Evolutionary conservation across 2,329 filamentous ascomycete genomes (phyloP).

Genomic region (Madurella mycetomatis): DNA sequence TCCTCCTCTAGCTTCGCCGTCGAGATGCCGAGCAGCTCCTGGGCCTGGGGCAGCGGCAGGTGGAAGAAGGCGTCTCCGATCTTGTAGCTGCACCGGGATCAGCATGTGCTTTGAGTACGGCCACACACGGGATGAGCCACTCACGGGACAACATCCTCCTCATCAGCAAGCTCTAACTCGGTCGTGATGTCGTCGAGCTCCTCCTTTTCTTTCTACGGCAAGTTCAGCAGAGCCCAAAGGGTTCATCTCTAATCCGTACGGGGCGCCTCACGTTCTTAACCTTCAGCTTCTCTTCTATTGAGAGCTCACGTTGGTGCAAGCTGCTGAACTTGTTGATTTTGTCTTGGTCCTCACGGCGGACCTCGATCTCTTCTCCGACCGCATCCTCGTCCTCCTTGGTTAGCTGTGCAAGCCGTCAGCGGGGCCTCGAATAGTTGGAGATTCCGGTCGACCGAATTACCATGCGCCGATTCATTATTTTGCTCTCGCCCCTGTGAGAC

Average conservation of each 20-base stretch:
- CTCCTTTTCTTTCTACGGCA: constrained; percentile 87
- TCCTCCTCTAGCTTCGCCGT: constrained; percentile 72
- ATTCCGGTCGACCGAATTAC: background rate
- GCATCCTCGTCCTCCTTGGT: constrained; percentile 87
- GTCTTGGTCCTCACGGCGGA: constrained; percentile 94
- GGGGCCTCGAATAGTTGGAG: background rate
- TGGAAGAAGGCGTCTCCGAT: constrained; percentile 95
- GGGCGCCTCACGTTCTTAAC: constrained; percentile 59
- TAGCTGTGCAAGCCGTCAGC: constrained; percentile 53
- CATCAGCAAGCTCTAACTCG: constrained; percentile 90
- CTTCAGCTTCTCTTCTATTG: constrained; percentile 75
- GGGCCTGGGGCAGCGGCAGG: constrained; percentile 75
- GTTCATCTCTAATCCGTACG: too few relatives aligned
- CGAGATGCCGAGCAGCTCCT: constrained; percentile 72
- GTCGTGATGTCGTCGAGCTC: constrained; percentile 89
- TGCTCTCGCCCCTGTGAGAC: background rate
- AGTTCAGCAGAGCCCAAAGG: background rate
- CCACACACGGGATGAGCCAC: constrained; percentile 30
- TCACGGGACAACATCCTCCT: constrained; percentile 89
- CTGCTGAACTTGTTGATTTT: constrained; percentile 98
- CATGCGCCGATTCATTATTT: background rate
- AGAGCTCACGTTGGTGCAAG: constrained; percentile 78
- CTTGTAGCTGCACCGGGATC: constrained; percentile 67
- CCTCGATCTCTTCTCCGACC: constrained; percentile 78
- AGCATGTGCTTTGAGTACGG: constrained; percentile 1